Conservation (phyloP, 495 filamentous ascomycete genomes). For the Antarctomyces pellizariae region DNA sequence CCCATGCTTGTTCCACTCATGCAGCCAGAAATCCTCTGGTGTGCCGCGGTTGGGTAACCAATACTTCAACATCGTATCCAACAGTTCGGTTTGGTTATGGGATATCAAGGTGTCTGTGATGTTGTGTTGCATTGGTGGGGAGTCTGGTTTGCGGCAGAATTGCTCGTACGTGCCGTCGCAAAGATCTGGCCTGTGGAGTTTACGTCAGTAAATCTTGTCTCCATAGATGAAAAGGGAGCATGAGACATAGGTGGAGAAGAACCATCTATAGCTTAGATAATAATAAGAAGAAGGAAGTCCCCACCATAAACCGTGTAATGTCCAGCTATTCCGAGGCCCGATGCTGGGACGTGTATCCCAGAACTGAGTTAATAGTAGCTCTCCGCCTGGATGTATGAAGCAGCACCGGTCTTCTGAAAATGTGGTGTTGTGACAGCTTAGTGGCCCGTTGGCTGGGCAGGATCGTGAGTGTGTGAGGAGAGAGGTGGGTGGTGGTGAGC, state of each 20-base stretch:
- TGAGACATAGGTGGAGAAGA: background rate
- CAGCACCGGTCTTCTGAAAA: conserved; percentile 41
- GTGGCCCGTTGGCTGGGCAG: conserved; percentile 21
- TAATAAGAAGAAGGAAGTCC: conserved; percentile 1
- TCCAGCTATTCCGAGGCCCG: conserved; percentile 58
- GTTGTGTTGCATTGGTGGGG: conserved; percentile 40
- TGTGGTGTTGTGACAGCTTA: conserved; percentile 24
- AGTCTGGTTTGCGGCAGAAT: conserved; percentile 35
- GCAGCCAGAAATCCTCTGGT: conserved; percentile 52
- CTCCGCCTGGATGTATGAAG: conserved; percentile 61
- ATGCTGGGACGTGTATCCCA: conserved; percentile 57
- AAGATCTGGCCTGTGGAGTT: conserved; percentile 39
- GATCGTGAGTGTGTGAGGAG: conserved; percentile 16
- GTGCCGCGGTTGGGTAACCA: conserved; percentile 40
- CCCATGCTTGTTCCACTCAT: conserved; percentile 77
- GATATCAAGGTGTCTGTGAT: conserved; percentile 42
- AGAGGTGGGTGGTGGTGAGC: no score
- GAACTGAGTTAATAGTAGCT: conserved; percentile 65
- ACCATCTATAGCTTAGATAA: background rate
- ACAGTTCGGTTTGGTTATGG: conserved; percentile 33
- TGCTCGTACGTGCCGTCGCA: conserved; percentile 63
- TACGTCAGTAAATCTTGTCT: background rate
- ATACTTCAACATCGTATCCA: conserved; percentile 53
- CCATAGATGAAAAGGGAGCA: background rate
- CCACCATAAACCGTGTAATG: conserved; percentile 65